Conservation (phyloP, 2,329 filamentous ascomycete species). For the Colletotrichum agaves region DNA sequence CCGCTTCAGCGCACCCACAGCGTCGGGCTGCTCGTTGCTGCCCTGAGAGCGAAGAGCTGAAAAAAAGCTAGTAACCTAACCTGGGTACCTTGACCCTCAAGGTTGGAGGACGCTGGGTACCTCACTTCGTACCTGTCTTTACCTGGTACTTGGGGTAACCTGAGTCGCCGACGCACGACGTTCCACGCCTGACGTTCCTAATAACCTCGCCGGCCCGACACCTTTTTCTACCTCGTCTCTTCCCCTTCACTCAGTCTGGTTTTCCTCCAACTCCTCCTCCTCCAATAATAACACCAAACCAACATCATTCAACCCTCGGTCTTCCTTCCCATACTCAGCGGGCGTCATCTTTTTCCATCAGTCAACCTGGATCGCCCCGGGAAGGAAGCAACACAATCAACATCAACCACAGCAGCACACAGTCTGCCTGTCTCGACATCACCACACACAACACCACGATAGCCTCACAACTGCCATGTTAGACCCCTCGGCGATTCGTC, state of each 20-base stretch:
- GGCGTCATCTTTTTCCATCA: background rate
- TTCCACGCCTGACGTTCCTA: background rate
- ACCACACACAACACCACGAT: background rate
- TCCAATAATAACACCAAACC: background rate
- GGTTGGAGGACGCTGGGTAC: no score
- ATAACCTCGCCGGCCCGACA: constrained; percentile 1
- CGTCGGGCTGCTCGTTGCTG: background rate
- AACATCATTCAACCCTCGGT: background rate
- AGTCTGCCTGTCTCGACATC: constrained; percentile 7
- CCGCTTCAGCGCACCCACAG: no score
- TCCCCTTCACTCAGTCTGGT: background rate
- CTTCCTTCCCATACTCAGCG: constrained; percentile 2
- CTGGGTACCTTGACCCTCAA: no score
- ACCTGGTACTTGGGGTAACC: background rate
- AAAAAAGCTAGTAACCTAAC: no score
- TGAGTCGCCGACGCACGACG: background rate
- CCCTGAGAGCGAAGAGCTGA: background rate
- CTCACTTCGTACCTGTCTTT: no score
- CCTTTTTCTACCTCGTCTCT: background rate
- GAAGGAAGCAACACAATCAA: background rate
- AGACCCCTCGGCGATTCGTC: constrained; percentile 42
- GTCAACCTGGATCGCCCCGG: constrained; percentile 8
- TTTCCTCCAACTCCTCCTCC: background rate
- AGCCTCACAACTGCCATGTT: constrained; percentile 24
- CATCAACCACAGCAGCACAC: background rate